These are phyloP conservation scores for Cucurbita argyrosperma DNA, from an alignment of 306 rosid species.

Conservation along the genomic window DNA sequence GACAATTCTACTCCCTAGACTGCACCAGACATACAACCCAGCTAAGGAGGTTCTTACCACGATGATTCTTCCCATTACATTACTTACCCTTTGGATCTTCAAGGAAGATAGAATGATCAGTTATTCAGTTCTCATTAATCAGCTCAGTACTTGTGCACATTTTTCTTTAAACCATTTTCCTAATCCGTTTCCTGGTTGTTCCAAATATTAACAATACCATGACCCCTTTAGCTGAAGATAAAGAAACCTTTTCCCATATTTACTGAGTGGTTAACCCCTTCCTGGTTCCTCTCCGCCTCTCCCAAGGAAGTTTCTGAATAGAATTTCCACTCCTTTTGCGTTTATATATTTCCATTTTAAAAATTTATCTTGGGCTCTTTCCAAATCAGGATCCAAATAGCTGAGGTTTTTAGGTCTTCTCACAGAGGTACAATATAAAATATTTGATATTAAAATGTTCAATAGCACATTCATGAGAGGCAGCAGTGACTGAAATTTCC, in stretches of 20 bases:
- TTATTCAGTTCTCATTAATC: neutral
- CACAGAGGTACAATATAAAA: neutral
- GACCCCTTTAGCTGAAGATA: neutral
- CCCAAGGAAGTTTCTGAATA: neutral
- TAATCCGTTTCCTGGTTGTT: neutral
- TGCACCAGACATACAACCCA: neutral
- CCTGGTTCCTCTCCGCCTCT: neutral
- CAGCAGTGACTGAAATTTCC: neutral
- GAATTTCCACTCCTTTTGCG: neutral
- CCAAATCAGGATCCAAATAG: neutral
- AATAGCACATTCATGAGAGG: neutral
- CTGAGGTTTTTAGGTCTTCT: neutral
- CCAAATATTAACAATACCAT: neutral
- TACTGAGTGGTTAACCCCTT: neutral
- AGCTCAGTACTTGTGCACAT: neutral
- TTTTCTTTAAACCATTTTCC: neutral
- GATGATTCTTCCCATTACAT: neutral
- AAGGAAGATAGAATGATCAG: neutral
- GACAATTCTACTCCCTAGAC: neutral
- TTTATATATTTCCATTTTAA: neutral
- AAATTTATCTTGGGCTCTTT: neutral
- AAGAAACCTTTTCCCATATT: neutral
- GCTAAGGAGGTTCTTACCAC: neutral
- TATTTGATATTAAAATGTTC: neutral
- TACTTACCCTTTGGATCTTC: neutral